phyloP scores from a whole-genome alignment of 2,329 filamentous ascomycete species.

The Fusarium pseudoanthophilum region DNA sequence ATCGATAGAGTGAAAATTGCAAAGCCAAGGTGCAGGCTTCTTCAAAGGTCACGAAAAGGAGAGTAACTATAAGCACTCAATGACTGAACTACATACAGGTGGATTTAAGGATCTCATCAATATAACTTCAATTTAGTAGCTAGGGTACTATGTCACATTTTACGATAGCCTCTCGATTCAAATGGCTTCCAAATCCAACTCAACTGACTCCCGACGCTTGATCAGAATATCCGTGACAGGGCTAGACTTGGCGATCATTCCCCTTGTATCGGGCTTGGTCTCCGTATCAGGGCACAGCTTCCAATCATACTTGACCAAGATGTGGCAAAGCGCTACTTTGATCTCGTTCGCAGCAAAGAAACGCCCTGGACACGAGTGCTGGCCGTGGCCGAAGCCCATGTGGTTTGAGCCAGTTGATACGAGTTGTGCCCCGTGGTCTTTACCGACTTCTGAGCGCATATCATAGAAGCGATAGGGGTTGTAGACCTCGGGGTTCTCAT shows the following conservation, averaged over 20 bases:
- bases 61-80: fast-evolving
- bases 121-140: no score
- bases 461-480: not conserved
- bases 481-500: not conserved
- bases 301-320: constrained; percentile 15
- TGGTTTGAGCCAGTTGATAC: not conserved
- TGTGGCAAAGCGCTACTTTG: not conserved
- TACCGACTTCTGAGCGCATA: not conserved
- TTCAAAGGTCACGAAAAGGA: fast-evolving
- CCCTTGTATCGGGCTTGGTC: not conserved
- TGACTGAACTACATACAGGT: not conserved
- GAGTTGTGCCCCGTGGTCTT: not conserved
- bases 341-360: constrained; percentile 6
- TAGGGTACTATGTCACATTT: fast-evolving
- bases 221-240: not conserved
- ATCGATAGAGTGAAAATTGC: no score
- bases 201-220: not conserved
- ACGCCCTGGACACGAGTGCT: not conserved
- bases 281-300: not conserved
- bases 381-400: not conserved
- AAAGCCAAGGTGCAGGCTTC: fast-evolving
- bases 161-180: not conserved
- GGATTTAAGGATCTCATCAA: fast-evolving
- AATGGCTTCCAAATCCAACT: not conserved
- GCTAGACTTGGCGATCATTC: not conserved